Conservation (phyloP, 2,329 filamentous ascomycete genomes). For the Diaporthe ilicicola region DNA sequence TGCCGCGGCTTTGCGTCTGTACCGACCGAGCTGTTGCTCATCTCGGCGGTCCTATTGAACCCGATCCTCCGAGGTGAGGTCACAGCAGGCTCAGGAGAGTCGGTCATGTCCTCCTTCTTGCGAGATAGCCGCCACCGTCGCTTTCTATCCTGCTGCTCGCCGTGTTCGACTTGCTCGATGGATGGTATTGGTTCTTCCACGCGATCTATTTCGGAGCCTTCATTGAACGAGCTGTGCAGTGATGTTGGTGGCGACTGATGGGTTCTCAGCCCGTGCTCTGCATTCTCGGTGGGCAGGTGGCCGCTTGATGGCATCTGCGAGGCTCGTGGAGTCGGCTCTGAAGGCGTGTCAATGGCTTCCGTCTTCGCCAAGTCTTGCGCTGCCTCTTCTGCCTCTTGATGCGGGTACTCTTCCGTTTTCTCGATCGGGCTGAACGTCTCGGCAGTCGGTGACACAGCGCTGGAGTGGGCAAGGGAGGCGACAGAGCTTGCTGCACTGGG, state of each 20-base stretch:
- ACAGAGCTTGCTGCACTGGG: constrained; percentile 92
- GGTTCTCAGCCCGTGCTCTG: constrained; percentile 64
- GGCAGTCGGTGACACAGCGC: constrained; percentile 54
- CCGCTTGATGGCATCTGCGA: constrained; percentile 55
- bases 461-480: constrained; percentile 70
- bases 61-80: constrained; percentile 58
- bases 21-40: constrained; percentile 73
- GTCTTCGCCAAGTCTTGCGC: constrained; percentile 34
- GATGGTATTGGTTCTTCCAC: constrained; percentile 62
- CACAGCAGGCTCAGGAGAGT: constrained; percentile 50
- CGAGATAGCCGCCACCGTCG: constrained; percentile 78
- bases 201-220: constrained; percentile 82
- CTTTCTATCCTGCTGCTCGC: constrained; percentile 69
- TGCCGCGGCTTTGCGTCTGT: constrained; percentile 63
- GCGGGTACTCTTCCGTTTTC: constrained; percentile 32
- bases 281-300: constrained; percentile 53
- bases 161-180: constrained; percentile 40
- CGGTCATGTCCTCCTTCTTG: constrained; percentile 64
- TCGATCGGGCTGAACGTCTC: constrained; percentile 60
- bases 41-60: constrained; percentile 69
- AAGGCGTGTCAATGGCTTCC: constrained; percentile 43
- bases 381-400: constrained; percentile 23
- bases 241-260: constrained; percentile 80
- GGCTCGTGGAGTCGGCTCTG: constrained; percentile 56
- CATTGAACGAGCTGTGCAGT: constrained; percentile 79